Base-by-base conservation (phyloP, 1,139 yeast genomes). In the Hyphopichia wangnamkhiaoensis region DNA sequence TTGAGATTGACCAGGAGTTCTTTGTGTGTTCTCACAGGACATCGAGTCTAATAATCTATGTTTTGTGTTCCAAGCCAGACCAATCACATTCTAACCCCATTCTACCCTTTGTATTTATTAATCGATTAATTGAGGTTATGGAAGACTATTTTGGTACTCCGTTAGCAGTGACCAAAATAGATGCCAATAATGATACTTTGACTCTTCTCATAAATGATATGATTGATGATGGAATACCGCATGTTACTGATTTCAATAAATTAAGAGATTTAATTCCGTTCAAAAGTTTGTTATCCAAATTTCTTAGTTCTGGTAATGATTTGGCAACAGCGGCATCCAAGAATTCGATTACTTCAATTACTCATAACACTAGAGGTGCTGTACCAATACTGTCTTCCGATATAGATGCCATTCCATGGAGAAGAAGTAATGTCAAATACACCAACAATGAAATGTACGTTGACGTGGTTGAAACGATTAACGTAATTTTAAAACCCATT, bases 381-480 rank as follows among this genome's bases (percentile, higher is more conserved):
- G 43, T 37, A 31, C 24, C 35, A 5, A 20, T 39, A 12, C 30
- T 41, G 18, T 37, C 25, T 13, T 8, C 33, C 6, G 38, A 33
- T 9, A 20, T 35, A 20, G 38, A 42, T n/a, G 50, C 54, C 20
- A 74, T 76, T 9, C 93, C 94, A 1, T 89, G 96, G 96, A 73
- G 96, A 52, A 66, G 81, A 35, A 61, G 82, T 5, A 76, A 79
- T 44, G 82, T 84, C 10, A 74, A 76, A 42, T 79, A 85, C 58
- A 73, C 87, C 5, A 82, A 80, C 47, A 87, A 89, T 57, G 96
- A 90, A 60, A 74, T 90, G 63, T 87, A 81, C 58, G 84, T 90
- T 8, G 97, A 90, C 59, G 60, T 90, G 4, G 65, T 72, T 5
- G 96, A 89, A 56, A 66, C 74, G 0, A 60, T 87, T 15, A 71